Evolutionary conservation across 345 rosid genomes (phyloP).

Genomic region (Salix udensis): DNA sequence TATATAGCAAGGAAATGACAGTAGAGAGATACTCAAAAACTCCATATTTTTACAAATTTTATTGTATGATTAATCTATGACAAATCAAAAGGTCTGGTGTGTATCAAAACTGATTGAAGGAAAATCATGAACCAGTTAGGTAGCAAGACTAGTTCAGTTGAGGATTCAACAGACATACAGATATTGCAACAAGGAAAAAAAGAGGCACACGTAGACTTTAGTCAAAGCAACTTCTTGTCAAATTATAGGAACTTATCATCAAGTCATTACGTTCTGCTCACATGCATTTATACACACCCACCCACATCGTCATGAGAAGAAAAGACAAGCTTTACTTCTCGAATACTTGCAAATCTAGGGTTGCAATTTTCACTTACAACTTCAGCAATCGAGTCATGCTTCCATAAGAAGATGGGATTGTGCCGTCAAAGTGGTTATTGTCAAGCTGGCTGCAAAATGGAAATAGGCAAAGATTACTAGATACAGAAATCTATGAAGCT

Average conservation of each 20-base stretch:
- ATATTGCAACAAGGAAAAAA: not conserved
- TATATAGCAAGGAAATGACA: not conserved
- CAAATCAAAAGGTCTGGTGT: not conserved
- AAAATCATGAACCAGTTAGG: not conserved
- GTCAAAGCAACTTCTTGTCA: not conserved
- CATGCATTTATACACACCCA: not conserved
- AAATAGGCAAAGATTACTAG: slow-evolving; percentile 3
- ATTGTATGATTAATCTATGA: not conserved
- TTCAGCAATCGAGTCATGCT: slow-evolving; percentile 77
- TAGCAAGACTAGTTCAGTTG: not conserved
- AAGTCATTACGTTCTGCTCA: not conserved
- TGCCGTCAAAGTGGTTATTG: slow-evolving; percentile 79
- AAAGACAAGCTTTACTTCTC: not conserved
- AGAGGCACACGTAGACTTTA: too few species aligned
- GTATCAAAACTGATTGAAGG: not conserved
- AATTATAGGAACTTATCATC: not conserved
- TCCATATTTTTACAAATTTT: not conserved
- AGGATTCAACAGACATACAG: not conserved
- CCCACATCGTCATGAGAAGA: not conserved
- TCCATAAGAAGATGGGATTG: slow-evolving; percentile 68
- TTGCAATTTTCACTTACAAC: slow-evolving; percentile 56
- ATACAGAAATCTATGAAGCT: not conserved
- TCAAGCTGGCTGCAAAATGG: slow-evolving; percentile 74
- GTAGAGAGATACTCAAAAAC: not conserved
- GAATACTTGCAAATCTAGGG: slow-evolving; percentile 1